phyloP scores from a whole-genome alignment of 768 basidiomycete species.

The Suillus plorans region DNA sequence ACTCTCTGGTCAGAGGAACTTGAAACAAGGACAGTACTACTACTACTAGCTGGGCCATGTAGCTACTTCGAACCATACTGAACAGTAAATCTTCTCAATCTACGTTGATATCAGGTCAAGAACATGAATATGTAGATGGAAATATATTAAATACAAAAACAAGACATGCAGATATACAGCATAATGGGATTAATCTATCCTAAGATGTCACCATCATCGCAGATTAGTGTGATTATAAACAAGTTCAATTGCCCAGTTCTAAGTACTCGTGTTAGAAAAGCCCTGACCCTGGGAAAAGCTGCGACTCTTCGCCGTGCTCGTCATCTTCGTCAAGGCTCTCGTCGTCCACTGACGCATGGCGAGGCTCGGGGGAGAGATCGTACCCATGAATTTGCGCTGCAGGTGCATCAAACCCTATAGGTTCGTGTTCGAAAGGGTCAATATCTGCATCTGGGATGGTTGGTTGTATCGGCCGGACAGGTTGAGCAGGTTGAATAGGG shows the following conservation, averaged over 20 bases:
- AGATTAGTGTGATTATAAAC: slow-evolving; percentile 1
- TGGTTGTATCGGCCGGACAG: slow-evolving; percentile 15
- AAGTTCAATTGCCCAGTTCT: not conserved
- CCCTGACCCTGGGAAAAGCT: slow-evolving; percentile 44
- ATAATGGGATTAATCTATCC: slow-evolving; percentile 16
- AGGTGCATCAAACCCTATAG: slow-evolving; percentile 19
- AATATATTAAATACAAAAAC: slow-evolving; percentile 24
- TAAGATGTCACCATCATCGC: slow-evolving; percentile 2
- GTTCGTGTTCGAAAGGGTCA: slow-evolving; percentile 33
- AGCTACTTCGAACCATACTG: not conserved
- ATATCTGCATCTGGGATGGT: slow-evolving; percentile 31
- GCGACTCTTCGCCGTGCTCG: slow-evolving; percentile 32
- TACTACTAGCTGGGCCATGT: not conserved
- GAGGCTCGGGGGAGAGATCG: slow-evolving; percentile 21
- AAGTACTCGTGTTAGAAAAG: slow-evolving; percentile 30
- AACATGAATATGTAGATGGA: slow-evolving; percentile 7
- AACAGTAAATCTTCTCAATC: not conserved
- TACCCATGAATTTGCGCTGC: slow-evolving; percentile 14
- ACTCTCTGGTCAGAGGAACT: not conserved
- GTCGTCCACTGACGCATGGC: slow-evolving; percentile 26
- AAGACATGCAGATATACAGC: slow-evolving; percentile 13
- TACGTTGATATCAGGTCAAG: not conserved
- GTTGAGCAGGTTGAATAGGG: slow-evolving; percentile 10
- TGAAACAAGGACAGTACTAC: not conserved
- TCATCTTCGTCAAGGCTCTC: slow-evolving; percentile 18